Base-by-base conservation (phyloP, 768 basidiomycete genomes). In the Kwoniella mangroviensis region DNA sequence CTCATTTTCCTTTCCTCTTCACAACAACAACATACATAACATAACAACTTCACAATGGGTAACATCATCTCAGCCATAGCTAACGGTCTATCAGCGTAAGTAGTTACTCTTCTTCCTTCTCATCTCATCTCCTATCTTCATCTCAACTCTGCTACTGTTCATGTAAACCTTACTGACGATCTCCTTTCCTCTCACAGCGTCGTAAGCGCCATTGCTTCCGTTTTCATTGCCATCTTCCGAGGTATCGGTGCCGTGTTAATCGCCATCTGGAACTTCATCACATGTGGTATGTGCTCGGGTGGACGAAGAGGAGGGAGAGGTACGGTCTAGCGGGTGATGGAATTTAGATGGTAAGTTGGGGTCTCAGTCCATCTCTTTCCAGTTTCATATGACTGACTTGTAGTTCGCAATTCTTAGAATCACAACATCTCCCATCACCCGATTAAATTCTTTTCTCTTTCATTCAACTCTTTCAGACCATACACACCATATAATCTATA, bases 221-320 rank as follows among this genome's bases (percentile, higher is more conserved):
- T 78, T 59, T 74, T 78, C 69, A 75, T 74, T 28, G 73, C 74
- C 56, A 75, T 78, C 74, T 75, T 78, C 71, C 52, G 56, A 15
- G 77, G 77, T 67, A 75, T 78, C 69, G 77, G 68, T 24, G n/a
- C 67, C 24, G 77, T 78, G 15, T 61, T 78, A 17, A 71, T 74
- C 56, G 77, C 76, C 67, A 78, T 75, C 64, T 75, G 69, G 72
- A 73, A 72, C 72, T 77, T 77, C 59, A 77, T 78, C 70, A 78
- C 76, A 11, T 78, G 76, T 66, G 76, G 76, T 51, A 49, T 55
- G 28, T 78, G 76, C 71, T 59, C 56, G 21, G 72, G 73, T 49
- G 73, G 76, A 42, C 67, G 76, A 65, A 69, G 74, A 72, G 76
- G 76, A 73, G 76, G 76, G 19, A 70, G 70, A 71, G 74, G 67